These are phyloP conservation scores for Penicillium sp. DNA, from an alignment of 2,329 filamentous ascomycete species.

Conservation along the genomic window DNA sequence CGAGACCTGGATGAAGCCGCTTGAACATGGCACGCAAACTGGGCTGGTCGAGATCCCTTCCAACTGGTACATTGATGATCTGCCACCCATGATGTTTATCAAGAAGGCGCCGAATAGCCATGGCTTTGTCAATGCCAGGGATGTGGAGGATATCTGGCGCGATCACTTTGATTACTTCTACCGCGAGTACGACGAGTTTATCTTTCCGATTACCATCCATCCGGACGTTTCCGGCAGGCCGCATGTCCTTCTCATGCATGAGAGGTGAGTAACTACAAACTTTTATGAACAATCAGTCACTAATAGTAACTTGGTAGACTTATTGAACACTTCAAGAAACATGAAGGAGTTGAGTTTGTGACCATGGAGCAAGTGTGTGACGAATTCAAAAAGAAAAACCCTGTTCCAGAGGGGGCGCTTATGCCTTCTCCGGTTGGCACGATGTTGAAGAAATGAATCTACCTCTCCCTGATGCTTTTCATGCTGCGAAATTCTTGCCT, in stretches of 20 bases:
- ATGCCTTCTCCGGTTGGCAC: slow-evolving; percentile 23
- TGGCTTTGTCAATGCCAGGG: slow-evolving; percentile 59
- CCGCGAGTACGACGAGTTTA: slow-evolving; percentile 72
- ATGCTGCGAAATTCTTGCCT: too few relatives aligned
- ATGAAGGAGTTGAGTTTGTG: slow-evolving; percentile 32
- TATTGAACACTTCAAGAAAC: slow-evolving; percentile 31
- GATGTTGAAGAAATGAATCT: slow-evolving; percentile 8
- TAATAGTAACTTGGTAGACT: slow-evolving; percentile 17
- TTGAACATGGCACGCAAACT: slow-evolving; percentile 48
- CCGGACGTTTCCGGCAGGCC: slow-evolving; percentile 72
- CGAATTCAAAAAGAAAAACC: slow-evolving; percentile 28
- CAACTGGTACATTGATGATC: slow-evolving; percentile 48
- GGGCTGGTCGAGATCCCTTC: slow-evolving; percentile 48
- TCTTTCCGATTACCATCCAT: slow-evolving; percentile 76
- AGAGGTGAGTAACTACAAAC: slow-evolving; percentile 50
- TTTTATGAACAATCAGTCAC: not conserved
- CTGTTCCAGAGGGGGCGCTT: slow-evolving; percentile 21
- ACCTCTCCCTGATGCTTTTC: not conserved
- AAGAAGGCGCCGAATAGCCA: slow-evolving; percentile 52
- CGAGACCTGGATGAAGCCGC: slow-evolving; percentile 48
- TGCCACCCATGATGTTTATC: slow-evolving; percentile 50
- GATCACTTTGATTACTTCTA: slow-evolving; percentile 70
- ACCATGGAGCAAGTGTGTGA: slow-evolving; percentile 33
- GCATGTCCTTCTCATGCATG: slow-evolving; percentile 72
- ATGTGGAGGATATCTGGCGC: slow-evolving; percentile 63